phyloP scores from a whole-genome alignment of 2,329 filamentous ascomycete species.

The Ophiostoma tasmaniense region DNA sequence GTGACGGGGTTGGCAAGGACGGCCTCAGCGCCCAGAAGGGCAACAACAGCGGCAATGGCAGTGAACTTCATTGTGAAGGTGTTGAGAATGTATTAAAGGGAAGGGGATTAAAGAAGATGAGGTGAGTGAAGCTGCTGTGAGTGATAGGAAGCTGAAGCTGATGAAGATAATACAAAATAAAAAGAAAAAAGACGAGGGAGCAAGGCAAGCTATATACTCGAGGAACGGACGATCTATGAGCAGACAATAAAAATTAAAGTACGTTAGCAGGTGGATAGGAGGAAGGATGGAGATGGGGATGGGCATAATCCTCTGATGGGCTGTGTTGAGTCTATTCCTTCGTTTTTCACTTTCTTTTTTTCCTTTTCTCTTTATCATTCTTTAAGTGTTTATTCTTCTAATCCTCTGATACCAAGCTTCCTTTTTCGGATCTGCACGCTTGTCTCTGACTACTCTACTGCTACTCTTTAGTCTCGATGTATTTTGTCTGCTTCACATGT shows the following conservation, averaged over 20 bases:
- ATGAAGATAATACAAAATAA: not conserved
- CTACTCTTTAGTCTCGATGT: not conserved
- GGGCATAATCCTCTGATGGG: not conserved
- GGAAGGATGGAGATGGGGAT: not conserved
- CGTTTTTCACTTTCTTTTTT: not conserved
- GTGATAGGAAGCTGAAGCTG: not conserved
- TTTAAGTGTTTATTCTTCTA: not conserved
- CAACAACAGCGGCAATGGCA: constrained; percentile 28
- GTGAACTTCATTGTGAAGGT: constrained; percentile 40
- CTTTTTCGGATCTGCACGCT: not conserved
- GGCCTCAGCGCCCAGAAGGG: constrained; percentile 29
- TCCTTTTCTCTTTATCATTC: not conserved
- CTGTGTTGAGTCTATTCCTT: not conserved
- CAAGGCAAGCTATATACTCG: not conserved
- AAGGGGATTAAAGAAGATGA: not conserved
- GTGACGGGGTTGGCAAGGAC: constrained; percentile 39
- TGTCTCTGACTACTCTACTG: not conserved
- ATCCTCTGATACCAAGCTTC: not conserved
- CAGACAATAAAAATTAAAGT: not conserved
- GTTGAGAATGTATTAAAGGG: not conserved
- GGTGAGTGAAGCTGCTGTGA: not conserved
- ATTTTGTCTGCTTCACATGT: not conserved
- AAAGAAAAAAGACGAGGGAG: not conserved
- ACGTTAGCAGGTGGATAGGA: not conserved
- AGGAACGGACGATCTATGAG: not conserved